These are phyloP conservation scores for Erythrophleum fordii DNA, from an alignment of 306 rosid genomes.

Conservation along the genomic window DNA sequence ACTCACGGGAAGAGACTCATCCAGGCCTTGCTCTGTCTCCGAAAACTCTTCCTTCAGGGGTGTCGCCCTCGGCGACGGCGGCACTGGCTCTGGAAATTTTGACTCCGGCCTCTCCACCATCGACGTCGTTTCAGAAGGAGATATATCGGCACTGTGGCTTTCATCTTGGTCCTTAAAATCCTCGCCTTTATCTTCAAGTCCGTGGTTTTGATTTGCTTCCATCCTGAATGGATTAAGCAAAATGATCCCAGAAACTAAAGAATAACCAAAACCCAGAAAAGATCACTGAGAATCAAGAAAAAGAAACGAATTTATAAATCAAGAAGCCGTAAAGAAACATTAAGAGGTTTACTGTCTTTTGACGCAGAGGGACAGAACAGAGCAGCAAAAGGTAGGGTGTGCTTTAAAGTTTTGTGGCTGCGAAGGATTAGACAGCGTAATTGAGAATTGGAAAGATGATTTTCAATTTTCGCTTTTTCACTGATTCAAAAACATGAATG, in stretches of 20 bases:
- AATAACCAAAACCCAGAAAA: neutral
- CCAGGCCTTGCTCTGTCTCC: conserved; percentile 44
- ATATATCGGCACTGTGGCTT: conserved; percentile 9
- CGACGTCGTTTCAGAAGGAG: conserved; percentile 39
- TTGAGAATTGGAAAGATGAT: conserved; percentile 38
- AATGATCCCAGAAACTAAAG: neutral
- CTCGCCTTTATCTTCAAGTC: conserved; percentile 33
- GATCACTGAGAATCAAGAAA: conserved; percentile 1
- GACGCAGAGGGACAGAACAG: conserved; percentile 6
- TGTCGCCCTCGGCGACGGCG: conserved; percentile 23
- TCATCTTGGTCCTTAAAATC: conserved; percentile 36
- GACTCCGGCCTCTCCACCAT: conserved; percentile 23
- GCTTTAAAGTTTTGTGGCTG: conserved; percentile 48
- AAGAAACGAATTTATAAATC: conserved; percentile 20
- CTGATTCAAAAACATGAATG: neutral
- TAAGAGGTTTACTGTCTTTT: conserved; percentile 23
- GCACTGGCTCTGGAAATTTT: conserved; percentile 15
- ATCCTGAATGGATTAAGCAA: conserved; percentile 23
- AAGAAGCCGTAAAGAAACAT: neutral
- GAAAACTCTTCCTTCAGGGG: conserved; percentile 60
- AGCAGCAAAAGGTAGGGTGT: conserved; percentile 45
- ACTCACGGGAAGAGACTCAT: conserved; percentile 41
- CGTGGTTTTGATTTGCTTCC: conserved; percentile 41
- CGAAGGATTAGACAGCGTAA: conserved; percentile 51
- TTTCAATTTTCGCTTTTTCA: neutral